A percentile compares a stretch with the other conserved stretches of the same genome.
These are phyloP conservation scores for Phytopythium cucurbitacearum DNA, from an alignment of 352 stramenopile genomes.

Conservation along the genomic window DNA sequence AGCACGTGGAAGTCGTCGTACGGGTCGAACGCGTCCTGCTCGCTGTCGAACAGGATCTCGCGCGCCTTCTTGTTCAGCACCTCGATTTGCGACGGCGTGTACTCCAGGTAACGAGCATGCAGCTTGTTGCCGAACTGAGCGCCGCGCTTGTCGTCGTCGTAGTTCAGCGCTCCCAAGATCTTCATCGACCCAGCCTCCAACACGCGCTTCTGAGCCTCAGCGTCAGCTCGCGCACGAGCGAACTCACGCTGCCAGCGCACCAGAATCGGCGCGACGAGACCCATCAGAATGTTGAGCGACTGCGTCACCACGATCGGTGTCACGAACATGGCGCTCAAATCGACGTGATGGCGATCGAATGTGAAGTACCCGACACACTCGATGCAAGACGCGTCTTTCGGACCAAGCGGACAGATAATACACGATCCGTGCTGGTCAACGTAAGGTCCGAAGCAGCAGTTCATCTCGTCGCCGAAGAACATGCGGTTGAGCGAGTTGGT, in stretches of 20 bases:
- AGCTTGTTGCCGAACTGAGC: conserved; percentile 76
- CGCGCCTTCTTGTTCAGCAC: conserved; percentile 65
- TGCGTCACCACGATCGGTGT: conserved; percentile 85
- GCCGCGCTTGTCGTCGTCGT: conserved; percentile 36
- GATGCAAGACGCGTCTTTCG: conserved; percentile 66
- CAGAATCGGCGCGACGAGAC: conserved; percentile 59
- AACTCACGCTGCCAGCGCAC: conserved; percentile 64
- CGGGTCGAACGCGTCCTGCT: conserved; percentile 68
- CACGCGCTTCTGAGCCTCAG: conserved; percentile 62
- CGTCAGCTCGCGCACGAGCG: conserved; percentile 52
- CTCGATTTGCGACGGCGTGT: conserved; percentile 53
- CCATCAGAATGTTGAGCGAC: conserved; percentile 69
- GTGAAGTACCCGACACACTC: conserved; percentile 79
- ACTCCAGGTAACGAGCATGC: conserved; percentile 59
- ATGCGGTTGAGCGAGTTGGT: conserved; percentile 83
- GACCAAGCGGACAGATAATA: conserved; percentile 52
- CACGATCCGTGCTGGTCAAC: conserved; percentile 68
- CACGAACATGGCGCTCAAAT: conserved; percentile 82
- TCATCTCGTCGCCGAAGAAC: conserved; percentile 79
- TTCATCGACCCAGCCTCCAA: conserved; percentile 71
- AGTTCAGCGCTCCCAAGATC: conserved; percentile 76
- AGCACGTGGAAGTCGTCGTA: conserved; percentile 75
- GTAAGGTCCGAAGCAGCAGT: conserved; percentile 87
- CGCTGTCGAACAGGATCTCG: conserved; percentile 66
- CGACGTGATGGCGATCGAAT: conserved; percentile 82